Base-by-base conservation (phyloP, 306 rosid species). In the Vicia faba region DNA sequence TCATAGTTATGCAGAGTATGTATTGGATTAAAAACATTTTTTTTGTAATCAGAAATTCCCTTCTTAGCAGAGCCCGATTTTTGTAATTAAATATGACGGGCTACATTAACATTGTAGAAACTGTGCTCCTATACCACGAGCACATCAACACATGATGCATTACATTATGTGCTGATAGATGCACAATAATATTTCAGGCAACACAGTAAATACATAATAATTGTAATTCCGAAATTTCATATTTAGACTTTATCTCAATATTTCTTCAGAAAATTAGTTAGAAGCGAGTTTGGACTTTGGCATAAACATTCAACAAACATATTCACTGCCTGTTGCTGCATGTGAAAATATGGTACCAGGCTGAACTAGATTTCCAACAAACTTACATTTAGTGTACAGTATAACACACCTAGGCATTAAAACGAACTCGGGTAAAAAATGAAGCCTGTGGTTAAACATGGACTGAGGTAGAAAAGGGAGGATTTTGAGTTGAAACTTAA, bases 21-120 rank as follows among this genome's bases (percentile, higher is more conserved):
- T 54, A 61, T 15, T 61, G 19, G 19, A 23, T 28, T 39, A 20
- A 14, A 62, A 40, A 13, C n/a, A 16, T 33, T 20, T 4, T 49
- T 39, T 75, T 66, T 57, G 18, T 67, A 59, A 45, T 39, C n/a
- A 39, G 20, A 20, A 38, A 18, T 25, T 2, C 25, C 12, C 12
- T 39, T 26, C 53, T 41, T 23, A 48, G 9, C 39, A 46, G 61
- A 12, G 20, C 54, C 19, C 1, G 5, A 26, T 39, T 39, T 15
- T 5, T 46, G 2, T 2, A 45, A 46, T 46, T 25, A 46, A 46
- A 46, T 46, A 46, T 19, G 54, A 46, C 3, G 25, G 54, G 54
- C 23, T 46, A 10, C 23, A 15, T 8, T 19, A 15, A 46, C 25
- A 46, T 15, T 46, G 54, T 7, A 46, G 11, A 46, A 9, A 46